phyloP scores from a whole-genome alignment of 352 stramenopile genomes.

The Aphanomyces cochlioides region DNA sequence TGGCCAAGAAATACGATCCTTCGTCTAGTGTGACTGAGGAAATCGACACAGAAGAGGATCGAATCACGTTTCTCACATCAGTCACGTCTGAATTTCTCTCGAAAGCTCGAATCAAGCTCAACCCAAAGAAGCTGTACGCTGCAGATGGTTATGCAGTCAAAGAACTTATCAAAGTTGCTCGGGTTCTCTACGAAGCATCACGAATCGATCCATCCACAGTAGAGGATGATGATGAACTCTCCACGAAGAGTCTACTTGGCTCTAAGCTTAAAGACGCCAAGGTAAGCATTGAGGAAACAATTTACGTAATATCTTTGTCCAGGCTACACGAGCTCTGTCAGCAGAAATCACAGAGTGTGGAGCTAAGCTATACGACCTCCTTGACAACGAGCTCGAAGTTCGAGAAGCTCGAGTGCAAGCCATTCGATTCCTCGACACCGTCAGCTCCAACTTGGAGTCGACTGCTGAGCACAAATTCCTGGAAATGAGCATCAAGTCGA shows the following conservation, averaged over 20 bases:
- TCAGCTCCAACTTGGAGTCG: conserved; percentile 82
- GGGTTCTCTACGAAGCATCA: conserved; percentile 88
- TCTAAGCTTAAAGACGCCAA: conserved; percentile 87
- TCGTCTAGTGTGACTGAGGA: conserved; percentile 84
- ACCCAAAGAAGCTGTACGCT: conserved; percentile 94
- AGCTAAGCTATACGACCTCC: conserved; percentile 88
- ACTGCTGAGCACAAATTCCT: conserved; percentile 85
- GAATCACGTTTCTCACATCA: conserved; percentile 92
- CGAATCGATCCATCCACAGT: conserved; percentile 58
- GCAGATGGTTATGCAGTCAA: conserved; percentile 92
- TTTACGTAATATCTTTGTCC: neutral
- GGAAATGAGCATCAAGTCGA: conserved; percentile 76
- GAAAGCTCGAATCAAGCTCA: conserved; percentile 91
- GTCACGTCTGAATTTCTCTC: conserved; percentile 73
- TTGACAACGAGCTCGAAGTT: conserved; percentile 89
- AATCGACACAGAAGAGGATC: conserved; percentile 94
- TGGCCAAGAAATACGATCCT: conserved; percentile 90
- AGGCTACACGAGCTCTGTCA: conserved; percentile 81
- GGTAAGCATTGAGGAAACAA: neutral
- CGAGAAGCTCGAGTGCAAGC: conserved; percentile 73
- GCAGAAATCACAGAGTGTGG: conserved; percentile 92
- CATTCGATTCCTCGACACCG: conserved; percentile 89
- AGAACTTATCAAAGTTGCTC: conserved; percentile 94
- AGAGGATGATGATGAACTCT: conserved; percentile 62
- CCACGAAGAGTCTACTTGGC: conserved; percentile 61